Evolutionary conservation across 1,139 yeast species (phyloP).

Genomic region (Suhomyces guaymorum): DNA sequence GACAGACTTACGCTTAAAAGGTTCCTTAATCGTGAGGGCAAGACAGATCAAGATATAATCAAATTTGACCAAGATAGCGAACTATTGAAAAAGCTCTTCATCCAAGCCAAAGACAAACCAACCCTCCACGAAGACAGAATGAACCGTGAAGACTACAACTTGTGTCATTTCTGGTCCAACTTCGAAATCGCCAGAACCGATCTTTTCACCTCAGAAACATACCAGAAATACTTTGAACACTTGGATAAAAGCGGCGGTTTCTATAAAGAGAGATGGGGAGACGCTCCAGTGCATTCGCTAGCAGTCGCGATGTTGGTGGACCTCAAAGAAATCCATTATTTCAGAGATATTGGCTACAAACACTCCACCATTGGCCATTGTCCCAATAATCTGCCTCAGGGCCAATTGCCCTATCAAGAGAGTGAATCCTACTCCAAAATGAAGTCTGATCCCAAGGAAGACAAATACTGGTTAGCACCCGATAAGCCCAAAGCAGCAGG

Average conservation of each 20-base stretch:
- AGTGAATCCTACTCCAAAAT: constrained; percentile 15
- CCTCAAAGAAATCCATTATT: constrained; percentile 74
- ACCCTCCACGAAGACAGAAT: constrained; percentile 50
- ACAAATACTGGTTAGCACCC: constrained; percentile 38
- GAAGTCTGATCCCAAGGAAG: constrained; percentile 20
- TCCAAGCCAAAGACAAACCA: constrained; percentile 31
- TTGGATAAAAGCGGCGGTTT: constrained; percentile 78
- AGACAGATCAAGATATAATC: constrained; percentile 17
- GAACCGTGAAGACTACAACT: constrained; percentile 67
- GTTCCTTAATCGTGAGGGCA: constrained; percentile 20
- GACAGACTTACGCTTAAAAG: constrained; percentile 27
- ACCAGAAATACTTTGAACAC: constrained; percentile 63
- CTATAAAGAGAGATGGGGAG: constrained; percentile 91
- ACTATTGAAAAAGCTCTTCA: constrained; percentile 23
- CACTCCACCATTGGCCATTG: constrained; percentile 83
- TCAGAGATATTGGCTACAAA: constrained; percentile 84
- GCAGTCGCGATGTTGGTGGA: constrained; percentile 76
- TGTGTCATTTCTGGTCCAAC: constrained; percentile 93
- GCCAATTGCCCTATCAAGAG: constrained; percentile 49
- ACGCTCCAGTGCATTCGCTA: constrained; percentile 87
- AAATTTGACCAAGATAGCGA: constrained; percentile 14
- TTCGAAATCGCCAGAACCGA: constrained; percentile 86
- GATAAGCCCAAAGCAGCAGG: constrained; percentile 55
- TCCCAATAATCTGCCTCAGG: constrained; percentile 60
- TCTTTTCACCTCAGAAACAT: constrained; percentile 63